Evolutionary conservation across 495 filamentous ascomycete genomes (phyloP).

Genomic region (Parathielavia appendiculata): DNA sequence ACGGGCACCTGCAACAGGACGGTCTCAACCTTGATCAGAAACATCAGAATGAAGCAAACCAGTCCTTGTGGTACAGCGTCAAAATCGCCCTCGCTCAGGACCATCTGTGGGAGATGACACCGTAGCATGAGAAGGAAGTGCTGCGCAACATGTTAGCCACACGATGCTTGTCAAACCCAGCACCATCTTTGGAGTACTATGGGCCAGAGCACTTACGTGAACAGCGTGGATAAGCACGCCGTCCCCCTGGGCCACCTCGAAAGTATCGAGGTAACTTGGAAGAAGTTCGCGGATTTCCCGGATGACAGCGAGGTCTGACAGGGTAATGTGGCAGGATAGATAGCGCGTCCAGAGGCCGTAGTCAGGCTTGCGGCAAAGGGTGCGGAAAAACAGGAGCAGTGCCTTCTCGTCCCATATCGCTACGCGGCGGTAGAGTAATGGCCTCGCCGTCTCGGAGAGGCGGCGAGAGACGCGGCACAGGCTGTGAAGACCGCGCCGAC

Average conservation of each 20-base stretch:
- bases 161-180: too few species aligned
- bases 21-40: constrained; percentile 25
- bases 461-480: constrained; percentile 24
- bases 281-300: constrained; percentile 24
- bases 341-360: constrained; percentile 26
- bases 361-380: constrained; percentile 22
- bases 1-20: constrained; percentile 31
- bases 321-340: constrained; percentile 30
- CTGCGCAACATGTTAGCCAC: too few species aligned
- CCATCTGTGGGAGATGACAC: not conserved
- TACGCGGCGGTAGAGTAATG: constrained; percentile 28
- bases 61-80: constrained; percentile 24
- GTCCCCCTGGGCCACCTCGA: constrained; percentile 1
- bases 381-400: constrained; percentile 29
- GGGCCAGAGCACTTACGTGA: too few species aligned
- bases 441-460: constrained; percentile 21
- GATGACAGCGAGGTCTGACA: constrained; percentile 23
- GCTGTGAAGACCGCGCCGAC: constrained; percentile 28
- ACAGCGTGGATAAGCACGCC: constrained; percentile 1
- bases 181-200: too few species aligned
- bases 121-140: not conserved
- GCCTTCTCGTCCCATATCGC: constrained; percentile 22
- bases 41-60: constrained; percentile 22
- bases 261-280: constrained; percentile 8
- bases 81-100: constrained; percentile 9